These are phyloP conservation scores for Erodium moschatum DNA, from an alignment of 441 rosid genomes.

Conservation along the genomic window DNA sequence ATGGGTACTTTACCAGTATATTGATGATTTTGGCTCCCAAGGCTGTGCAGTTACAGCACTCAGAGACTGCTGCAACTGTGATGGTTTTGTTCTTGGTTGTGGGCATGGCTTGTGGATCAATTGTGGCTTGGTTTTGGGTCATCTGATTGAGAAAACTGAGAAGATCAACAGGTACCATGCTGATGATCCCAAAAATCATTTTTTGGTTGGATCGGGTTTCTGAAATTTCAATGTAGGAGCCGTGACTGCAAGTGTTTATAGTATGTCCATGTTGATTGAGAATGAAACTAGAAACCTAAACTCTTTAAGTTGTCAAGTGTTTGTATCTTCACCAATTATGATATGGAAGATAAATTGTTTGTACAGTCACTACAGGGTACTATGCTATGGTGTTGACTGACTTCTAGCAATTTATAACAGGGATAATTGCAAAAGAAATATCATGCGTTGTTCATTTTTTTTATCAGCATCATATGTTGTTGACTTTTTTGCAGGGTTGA, in stretches of 20 bases:
- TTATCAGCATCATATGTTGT: too few relatives aligned
- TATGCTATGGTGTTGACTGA: too few relatives aligned
- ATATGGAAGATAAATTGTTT: too few relatives aligned
- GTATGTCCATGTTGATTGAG: too few relatives aligned
- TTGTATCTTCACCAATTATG: too few relatives aligned
- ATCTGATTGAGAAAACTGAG: conserved; percentile 30
- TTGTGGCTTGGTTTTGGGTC: conserved; percentile 87
- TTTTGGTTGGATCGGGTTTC: neutral
- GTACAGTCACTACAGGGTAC: too few relatives aligned
- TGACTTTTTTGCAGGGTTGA: too few relatives aligned
- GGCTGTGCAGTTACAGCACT: conserved; percentile 53
- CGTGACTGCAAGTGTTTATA: neutral
- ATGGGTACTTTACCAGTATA: conserved; percentile 82
- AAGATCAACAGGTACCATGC: neutral
- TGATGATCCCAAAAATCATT: neutral
- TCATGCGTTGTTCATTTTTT: too few relatives aligned
- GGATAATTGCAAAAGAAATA: too few relatives aligned
- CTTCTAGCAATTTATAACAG: too few relatives aligned
- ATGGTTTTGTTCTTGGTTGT: conserved; percentile 59
- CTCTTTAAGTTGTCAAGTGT: too few relatives aligned
- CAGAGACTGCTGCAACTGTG: conserved; percentile 91
- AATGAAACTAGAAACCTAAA: too few relatives aligned
- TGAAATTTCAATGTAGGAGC: neutral
- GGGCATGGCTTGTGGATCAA: conserved; percentile 70
- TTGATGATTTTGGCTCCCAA: conserved; percentile 77